A percentile compares a stretch with the other conserved stretches of the same genome.
These are phyloP conservation scores for Coniella lustricola DNA, from an alignment of 2,329 filamentous ascomycete species.

Conservation along the genomic window DNA sequence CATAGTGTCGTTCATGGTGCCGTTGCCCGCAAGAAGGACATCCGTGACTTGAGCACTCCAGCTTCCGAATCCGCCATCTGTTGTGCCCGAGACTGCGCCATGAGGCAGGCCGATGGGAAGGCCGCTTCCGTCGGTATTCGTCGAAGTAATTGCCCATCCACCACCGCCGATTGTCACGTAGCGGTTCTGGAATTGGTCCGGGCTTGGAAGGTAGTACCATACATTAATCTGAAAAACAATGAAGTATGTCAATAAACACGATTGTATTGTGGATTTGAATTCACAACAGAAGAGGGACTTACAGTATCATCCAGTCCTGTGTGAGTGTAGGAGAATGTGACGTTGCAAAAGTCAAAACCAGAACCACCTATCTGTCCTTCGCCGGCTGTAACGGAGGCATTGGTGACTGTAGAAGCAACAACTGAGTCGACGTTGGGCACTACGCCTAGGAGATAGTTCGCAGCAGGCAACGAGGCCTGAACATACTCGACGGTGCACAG, in stretches of 20 bases:
- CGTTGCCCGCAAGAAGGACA: constrained; percentile 38
- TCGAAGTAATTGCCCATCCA: constrained; percentile 35
- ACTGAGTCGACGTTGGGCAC: constrained; percentile 33
- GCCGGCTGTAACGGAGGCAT: constrained; percentile 21
- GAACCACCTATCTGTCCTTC: constrained; percentile 17
- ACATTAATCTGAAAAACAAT: no score
- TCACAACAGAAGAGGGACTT: no score
- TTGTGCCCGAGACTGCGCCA: constrained; percentile 33
- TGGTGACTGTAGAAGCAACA: constrained; percentile 32
- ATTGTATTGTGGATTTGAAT: no score
- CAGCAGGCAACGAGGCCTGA: constrained; percentile 33
- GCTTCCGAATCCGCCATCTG: constrained; percentile 36
- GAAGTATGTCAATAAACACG: no score
- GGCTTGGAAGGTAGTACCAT: constrained; percentile 28
- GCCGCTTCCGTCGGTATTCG: constrained; percentile 26
- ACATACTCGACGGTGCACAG: constrained; percentile 36
- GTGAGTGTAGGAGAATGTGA: constrained; percentile 30
- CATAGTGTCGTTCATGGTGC: constrained; percentile 43
- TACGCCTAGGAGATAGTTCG: constrained; percentile 34
- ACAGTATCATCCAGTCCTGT: constrained; percentile 26
- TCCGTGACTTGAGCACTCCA: constrained; percentile 29
- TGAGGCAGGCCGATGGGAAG: constrained; percentile 36
- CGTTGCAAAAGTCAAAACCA: constrained; percentile 28
- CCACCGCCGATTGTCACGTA: constrained; percentile 39
- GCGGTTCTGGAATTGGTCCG: constrained; percentile 34